Percentiles rank a stretch among this genome's conserved stretches.
phyloP scores from a whole-genome alignment of 2,329 filamentous ascomycete genomes.

The Sarocladium strictum region DNA sequence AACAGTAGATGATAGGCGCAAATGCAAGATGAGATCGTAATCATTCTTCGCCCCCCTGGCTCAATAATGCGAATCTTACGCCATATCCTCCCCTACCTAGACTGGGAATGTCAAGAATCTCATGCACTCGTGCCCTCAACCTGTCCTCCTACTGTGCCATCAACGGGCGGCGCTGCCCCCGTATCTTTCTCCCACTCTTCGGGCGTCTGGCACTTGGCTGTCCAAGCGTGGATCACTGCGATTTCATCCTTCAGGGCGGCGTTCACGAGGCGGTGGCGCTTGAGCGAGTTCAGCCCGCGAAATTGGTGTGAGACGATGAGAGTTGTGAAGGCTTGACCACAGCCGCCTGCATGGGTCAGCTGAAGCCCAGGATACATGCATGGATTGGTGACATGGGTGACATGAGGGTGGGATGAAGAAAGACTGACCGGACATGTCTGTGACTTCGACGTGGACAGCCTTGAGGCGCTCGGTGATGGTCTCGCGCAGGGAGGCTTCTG shows the following conservation, averaged over 20 bases:
- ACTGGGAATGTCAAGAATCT: no score
- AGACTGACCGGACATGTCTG: conserved; percentile 84
- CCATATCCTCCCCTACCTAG: no score
- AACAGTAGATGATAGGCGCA: background rate
- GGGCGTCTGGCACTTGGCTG: conserved; percentile 85
- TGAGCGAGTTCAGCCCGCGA: conserved; percentile 67
- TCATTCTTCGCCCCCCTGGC: background rate
- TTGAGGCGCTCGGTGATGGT: conserved; percentile 65
- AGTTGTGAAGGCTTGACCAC: conserved; percentile 55
- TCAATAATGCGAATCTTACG: no score
- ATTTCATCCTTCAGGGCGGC: conserved; percentile 79
- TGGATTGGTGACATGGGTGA: background rate
- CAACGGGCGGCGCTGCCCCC: conserved; percentile 32
- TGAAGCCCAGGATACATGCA: conserved; percentile 2
- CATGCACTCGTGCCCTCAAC: conserved; percentile 27
- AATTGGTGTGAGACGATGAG: conserved; percentile 62
- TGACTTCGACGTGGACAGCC: conserved; percentile 77
- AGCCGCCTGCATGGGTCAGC: conserved; percentile 41
- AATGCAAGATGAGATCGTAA: background rate
- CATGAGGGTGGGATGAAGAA: background rate
- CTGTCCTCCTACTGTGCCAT: conserved; percentile 37
- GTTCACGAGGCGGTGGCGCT: conserved; percentile 83
- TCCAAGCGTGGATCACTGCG: conserved; percentile 89
- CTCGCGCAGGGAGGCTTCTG: conserved; percentile 62
- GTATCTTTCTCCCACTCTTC: conserved; percentile 76